phyloP scores from a whole-genome alignment of 1,284 basidiomycete genomes.

The Tylopilus orsonianus region DNA sequence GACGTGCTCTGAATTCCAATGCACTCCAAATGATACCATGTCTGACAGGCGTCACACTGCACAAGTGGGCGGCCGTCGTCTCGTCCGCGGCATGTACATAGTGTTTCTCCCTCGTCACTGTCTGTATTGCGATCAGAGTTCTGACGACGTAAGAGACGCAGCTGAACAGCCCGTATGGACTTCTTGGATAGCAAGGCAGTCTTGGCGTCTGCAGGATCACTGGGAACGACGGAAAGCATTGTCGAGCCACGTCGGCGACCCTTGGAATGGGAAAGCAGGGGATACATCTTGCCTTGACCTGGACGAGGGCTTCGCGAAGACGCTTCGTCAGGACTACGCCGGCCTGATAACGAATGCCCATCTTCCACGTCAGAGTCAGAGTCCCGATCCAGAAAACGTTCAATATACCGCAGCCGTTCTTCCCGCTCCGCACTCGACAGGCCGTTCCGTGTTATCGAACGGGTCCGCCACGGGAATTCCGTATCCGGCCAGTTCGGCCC shows the following conservation, averaged over 20 bases:
- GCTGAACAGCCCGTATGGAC: conserved; percentile 58
- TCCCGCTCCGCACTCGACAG: conserved; percentile 51
- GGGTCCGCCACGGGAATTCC: conserved; percentile 72
- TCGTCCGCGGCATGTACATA: conserved; percentile 65
- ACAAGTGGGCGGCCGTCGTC: conserved; percentile 71
- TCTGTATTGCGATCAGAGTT: conserved; percentile 30
- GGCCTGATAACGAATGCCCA: conserved; percentile 6
- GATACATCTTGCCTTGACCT: conserved; percentile 64
- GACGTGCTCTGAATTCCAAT: conserved; percentile 61
- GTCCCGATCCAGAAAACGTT: conserved; percentile 37
- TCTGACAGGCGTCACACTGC: conserved; percentile 72
- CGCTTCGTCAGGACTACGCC: conserved; percentile 22
- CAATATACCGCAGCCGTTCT: conserved; percentile 43
- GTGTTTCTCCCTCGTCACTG: conserved; percentile 45
- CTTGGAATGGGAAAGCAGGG: conserved; percentile 43
- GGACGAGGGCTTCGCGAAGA: conserved; percentile 33
- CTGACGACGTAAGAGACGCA: conserved; percentile 42
- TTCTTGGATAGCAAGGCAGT: conserved; percentile 68
- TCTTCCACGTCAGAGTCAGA: conserved; percentile 38
- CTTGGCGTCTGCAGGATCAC: conserved; percentile 71
- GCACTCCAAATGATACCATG: conserved; percentile 76
- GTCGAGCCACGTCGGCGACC: conserved; percentile 19
- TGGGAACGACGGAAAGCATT: conserved; percentile 47
- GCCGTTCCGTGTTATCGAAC: conserved; percentile 53
- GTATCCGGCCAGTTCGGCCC: conserved; percentile 74